phyloP scores from a whole-genome alignment of 108 stramenopile genomes.

The Phaeodactylum tricornutum region DNA sequence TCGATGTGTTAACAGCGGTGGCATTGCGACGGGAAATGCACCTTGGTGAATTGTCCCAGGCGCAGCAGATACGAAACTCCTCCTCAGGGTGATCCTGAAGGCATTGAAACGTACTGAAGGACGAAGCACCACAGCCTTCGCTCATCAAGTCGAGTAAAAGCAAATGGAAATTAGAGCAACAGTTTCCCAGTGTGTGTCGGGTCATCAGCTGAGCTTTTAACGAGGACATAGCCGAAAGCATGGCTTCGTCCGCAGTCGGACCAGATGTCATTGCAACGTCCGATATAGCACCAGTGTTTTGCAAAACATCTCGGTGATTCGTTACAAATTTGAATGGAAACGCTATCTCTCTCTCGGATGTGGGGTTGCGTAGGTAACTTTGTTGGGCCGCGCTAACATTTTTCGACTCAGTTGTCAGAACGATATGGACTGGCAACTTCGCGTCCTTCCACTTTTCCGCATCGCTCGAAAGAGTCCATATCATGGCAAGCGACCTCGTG shows the following conservation, averaged over 20 bases:
- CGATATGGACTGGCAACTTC: constrained; percentile 6
- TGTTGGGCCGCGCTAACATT: constrained; percentile 12
- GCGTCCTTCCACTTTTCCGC: constrained; percentile 8
- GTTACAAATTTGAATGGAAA: constrained; percentile 20
- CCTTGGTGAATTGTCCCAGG: constrained; percentile 18
- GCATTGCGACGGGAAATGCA: constrained; percentile 47
- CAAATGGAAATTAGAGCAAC: constrained; percentile 34
- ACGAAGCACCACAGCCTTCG: constrained; percentile 28
- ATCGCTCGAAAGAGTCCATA: too few relatives aligned
- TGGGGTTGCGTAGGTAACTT: neutral
- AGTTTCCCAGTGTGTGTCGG: constrained; percentile 27
- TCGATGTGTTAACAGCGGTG: neutral
- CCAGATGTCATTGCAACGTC: constrained; percentile 21
- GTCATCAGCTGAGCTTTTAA: constrained; percentile 22
- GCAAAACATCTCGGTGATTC: constrained; percentile 21
- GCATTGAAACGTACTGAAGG: constrained; percentile 17
- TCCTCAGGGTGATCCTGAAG: constrained; percentile 30
- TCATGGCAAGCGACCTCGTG: constrained; percentile 17
- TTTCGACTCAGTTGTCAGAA: constrained; percentile 29
- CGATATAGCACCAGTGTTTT: constrained; percentile 20
- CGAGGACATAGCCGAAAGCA: constrained; percentile 23
- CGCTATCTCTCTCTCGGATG: neutral
- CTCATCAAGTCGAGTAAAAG: constrained; percentile 29
- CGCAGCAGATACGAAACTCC: constrained; percentile 32
- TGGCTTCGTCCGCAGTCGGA: neutral